These are phyloP conservation scores for Annulohypoxylon stygium DNA, from an alignment of 495 filamentous ascomycete species.

Conservation along the genomic window DNA sequence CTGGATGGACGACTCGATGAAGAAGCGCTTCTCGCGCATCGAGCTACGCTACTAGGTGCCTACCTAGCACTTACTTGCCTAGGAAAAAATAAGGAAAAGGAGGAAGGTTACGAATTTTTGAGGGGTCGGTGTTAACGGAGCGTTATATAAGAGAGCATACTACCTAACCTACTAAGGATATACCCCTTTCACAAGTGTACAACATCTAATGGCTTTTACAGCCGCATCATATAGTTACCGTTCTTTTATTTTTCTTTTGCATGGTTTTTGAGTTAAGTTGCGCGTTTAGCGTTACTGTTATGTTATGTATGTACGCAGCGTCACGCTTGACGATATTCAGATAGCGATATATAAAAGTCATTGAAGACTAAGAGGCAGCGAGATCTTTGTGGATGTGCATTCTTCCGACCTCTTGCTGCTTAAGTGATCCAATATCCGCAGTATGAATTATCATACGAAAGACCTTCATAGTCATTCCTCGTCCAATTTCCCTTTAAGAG, in stretches of 20 bases:
- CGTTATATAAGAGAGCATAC: constrained; percentile 31
- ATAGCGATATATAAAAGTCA: constrained; percentile 21
- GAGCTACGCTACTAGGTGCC: constrained; percentile 47
- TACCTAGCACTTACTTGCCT: neutral
- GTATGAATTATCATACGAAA: neutral
- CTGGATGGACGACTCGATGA: constrained; percentile 48
- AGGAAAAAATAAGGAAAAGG: neutral
- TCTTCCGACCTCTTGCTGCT: neutral
- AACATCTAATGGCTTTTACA: constrained; percentile 35
- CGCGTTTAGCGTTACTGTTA: constrained; percentile 14
- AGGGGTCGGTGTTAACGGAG: constrained; percentile 20
- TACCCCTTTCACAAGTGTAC: constrained; percentile 36
- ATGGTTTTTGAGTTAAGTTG: constrained; percentile 6
- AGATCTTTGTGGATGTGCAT: neutral
- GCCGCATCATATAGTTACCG: constrained; percentile 5
- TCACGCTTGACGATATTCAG: constrained; percentile 41
- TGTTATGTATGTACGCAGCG: constrained; percentile 32
- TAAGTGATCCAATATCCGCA: neutral
- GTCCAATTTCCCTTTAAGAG: constrained; percentile 43
- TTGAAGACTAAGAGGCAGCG: neutral
- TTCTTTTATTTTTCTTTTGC: constrained; percentile 35
- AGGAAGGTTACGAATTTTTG: constrained; percentile 1
- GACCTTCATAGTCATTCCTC: constrained; percentile 30
- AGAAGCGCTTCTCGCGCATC: constrained; percentile 46
- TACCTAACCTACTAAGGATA: constrained; percentile 16